Percentiles rank a stretch among this genome's conserved stretches.
Conservation (phyloP, 768 basidiomycete genomes). For the Dentipellis fragilis region DNA sequence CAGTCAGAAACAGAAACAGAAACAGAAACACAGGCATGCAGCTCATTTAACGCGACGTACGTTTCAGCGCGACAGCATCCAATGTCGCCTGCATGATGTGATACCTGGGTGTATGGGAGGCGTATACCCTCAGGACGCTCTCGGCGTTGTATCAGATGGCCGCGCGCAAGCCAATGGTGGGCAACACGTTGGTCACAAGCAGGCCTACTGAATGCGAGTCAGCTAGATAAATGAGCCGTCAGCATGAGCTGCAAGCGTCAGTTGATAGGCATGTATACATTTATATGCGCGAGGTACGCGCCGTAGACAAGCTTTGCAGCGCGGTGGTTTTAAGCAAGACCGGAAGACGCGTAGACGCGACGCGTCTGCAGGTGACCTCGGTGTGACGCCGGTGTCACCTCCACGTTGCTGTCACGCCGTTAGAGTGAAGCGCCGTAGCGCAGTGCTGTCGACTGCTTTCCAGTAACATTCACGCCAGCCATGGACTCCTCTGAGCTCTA, state of each 20-base stretch:
- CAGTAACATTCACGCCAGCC: background rate
- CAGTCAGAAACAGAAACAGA: background rate
- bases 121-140: conserved; percentile 18
- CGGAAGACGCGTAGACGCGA: background rate
- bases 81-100: conserved; percentile 59
- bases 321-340: too few species aligned
- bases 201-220: too few species aligned
- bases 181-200: background rate
- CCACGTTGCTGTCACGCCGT: background rate
- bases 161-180: background rate
- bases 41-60: conserved; percentile 18
- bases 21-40: background rate
- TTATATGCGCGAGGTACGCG: too few species aligned
- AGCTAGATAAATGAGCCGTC: too few species aligned
- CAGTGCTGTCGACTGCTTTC: background rate
- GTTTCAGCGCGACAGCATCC: conserved; percentile 44
- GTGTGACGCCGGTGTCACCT: background rate
- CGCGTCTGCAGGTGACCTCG: background rate
- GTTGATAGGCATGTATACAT: too few species aligned
- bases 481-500: conserved; percentile 60
- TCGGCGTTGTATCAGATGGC: background rate
- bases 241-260: too few species aligned
- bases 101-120: background rate
- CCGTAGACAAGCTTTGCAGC: too few species aligned
- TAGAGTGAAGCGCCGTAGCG: background rate